Evolutionary conservation across 139 green algal genomes (phyloP), one percentile per base, ranked within the genome.

Genomic region (Dunaliella primolecta): DNA sequence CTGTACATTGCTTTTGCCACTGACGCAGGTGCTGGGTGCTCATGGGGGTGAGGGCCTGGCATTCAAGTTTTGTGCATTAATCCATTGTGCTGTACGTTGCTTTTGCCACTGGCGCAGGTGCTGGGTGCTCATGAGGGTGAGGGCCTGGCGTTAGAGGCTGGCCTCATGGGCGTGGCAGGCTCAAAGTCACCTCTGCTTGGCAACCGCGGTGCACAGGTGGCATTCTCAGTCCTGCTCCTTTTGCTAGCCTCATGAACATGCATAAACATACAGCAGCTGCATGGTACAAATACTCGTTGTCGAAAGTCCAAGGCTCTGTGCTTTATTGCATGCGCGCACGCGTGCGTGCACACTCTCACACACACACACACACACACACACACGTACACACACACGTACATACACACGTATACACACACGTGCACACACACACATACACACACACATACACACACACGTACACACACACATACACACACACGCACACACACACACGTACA

Each of bases 41-140:
- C 94, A 96, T 82, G 94, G 96, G 89, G 94, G 93, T 20, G 94
- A 96, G 88, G 94, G 94, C 20, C 88, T 96, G 83, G 82, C 94
- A 23, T 82, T 95, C 71, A 89, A 93, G 55, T 81, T 36, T 15
- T 75, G 82, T 31, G 78, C 37, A 24, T 25, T 82, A 2, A 25
- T 64, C 46, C 46, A 64, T 25, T 64, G 46, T 15, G 46, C 46
- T 25, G 7, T 7, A 64, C 7, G 7, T 64, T 25, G 7, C 46
- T 64, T 64, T 64, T 64, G 7, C 7, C 46, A 25, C 15, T 7
- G 46, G 7, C 46, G 35, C 95, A 92, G 2, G 88, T 96, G 72
- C 89, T 96, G 56, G 93, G 89, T 0, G 82, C 90, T 0, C 94
- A 96, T 81, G 94, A 96, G 89, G 94, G 93, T 20, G 94, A 96